Percentiles rank a stretch among this genome's conserved stretches.
phyloP scores from a whole-genome alignment of 108 stramenopile species.

The Discostella pseudostelligera region DNA sequence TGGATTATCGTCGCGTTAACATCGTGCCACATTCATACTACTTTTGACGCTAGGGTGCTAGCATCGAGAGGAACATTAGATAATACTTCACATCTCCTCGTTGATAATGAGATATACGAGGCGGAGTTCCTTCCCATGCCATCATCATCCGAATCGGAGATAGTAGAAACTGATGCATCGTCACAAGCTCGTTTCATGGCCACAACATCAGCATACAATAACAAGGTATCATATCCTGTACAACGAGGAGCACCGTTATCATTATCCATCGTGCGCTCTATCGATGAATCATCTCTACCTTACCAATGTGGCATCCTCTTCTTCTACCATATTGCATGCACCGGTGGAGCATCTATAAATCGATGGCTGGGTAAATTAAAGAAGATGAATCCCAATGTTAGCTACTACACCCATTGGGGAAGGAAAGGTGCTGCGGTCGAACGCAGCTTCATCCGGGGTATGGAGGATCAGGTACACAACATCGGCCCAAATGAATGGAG shows the following conservation, averaged over 20 bases:
- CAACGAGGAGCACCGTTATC: neutral
- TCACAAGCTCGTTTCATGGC: neutral
- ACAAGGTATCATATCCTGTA: neutral
- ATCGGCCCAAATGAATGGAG: slow-evolving; percentile 31
- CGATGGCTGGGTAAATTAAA: slow-evolving; percentile 45
- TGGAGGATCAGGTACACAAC: slow-evolving; percentile 16
- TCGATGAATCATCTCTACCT: slow-evolving; percentile 1
- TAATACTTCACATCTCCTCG: neutral
- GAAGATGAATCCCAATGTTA: slow-evolving; percentile 21
- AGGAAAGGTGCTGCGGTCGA: slow-evolving; percentile 19
- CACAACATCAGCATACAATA: slow-evolving; percentile 10
- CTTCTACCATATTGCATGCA: slow-evolving; percentile 46
- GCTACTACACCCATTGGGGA: slow-evolving; percentile 46
- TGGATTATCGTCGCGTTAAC: slow-evolving; percentile 26
- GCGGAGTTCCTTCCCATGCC: slow-evolving; percentile 23
- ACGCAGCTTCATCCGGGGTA: slow-evolving; percentile 24
- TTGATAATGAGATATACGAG: slow-evolving; percentile 6
- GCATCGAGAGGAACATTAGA: neutral
- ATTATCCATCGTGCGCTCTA: slow-evolving; percentile 7
- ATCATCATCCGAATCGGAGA: neutral
- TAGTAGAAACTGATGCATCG: neutral
- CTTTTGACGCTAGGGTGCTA: slow-evolving; percentile 4
- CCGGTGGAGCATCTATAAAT: slow-evolving; percentile 36
- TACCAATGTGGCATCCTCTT: slow-evolving; percentile 33
- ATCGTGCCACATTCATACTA: slow-evolving; percentile 14